phyloP scores from a whole-genome alignment of 108 stramenopile species.

The Heterococcus sp. region DNA sequence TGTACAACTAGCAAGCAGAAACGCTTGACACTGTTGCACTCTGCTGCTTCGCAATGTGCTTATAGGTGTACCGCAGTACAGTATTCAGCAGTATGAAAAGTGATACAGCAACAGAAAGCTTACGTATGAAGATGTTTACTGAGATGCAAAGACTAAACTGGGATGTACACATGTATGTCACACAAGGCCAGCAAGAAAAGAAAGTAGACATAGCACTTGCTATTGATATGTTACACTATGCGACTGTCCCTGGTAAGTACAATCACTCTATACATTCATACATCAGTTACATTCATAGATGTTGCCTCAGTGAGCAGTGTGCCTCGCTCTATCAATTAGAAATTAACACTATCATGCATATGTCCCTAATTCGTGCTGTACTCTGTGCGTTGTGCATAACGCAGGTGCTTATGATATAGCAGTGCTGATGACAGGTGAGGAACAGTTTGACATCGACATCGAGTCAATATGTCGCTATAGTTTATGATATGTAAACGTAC shows the following conservation, averaged over 20 bases:
- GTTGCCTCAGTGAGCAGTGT: not conserved
- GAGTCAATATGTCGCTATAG: not conserved
- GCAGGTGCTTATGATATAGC: not conserved
- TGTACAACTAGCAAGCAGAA: slow-evolving; percentile 20
- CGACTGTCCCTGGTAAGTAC: slow-evolving; percentile 37
- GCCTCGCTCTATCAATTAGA: not conserved
- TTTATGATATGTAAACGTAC: not conserved
- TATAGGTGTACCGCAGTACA: slow-evolving; percentile 25
- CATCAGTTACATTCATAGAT: not conserved
- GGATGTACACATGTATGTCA: slow-evolving; percentile 42
- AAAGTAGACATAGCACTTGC: slow-evolving; percentile 46
- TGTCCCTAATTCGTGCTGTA: not conserved
- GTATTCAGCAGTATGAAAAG: slow-evolving; percentile 24
- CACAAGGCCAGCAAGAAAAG: slow-evolving; percentile 37
- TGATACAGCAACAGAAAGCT: slow-evolving; percentile 20
- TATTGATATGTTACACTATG: slow-evolving; percentile 42
- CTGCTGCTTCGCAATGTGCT: slow-evolving; percentile 14
- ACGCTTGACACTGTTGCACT: slow-evolving; percentile 33
- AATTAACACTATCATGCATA: not conserved
- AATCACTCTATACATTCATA: not conserved
- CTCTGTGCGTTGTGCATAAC: not conserved
- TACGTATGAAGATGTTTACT: slow-evolving; percentile 35
- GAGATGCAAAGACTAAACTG: slow-evolving; percentile 33
- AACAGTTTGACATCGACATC: not conserved
- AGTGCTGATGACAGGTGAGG: not conserved